Percentiles rank a stretch among this genome's conserved stretches.
Conservation (phyloP, 306 rosid genomes). For the Citrullus colocynthis region DNA sequence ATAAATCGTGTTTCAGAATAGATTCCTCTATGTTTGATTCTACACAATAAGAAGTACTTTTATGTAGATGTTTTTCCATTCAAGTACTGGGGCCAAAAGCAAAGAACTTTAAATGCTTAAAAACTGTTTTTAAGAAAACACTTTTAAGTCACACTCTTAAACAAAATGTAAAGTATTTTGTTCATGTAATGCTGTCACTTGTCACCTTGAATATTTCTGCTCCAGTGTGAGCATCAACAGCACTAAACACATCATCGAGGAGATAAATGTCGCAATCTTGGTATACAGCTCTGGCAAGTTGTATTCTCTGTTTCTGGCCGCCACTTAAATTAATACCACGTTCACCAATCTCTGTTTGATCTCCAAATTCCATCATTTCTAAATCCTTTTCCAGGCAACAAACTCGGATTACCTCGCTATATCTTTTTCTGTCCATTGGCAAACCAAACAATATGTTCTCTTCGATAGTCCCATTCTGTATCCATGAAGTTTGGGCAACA, state of each 20-base stretch:
- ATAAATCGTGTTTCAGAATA: background rate
- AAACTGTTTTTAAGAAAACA: background rate
- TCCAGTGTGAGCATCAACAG: conserved; percentile 98
- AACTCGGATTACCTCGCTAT: conserved; percentile 54
- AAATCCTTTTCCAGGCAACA: conserved; percentile 86
- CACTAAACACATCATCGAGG: conserved; percentile 91
- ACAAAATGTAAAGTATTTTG: background rate
- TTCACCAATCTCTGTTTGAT: conserved; percentile 96
- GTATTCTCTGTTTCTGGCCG: conserved; percentile 93
- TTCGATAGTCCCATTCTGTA: conserved; percentile 86
- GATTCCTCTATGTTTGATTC: background rate
- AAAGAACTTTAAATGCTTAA: background rate
- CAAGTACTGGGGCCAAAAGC: background rate
- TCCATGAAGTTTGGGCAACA: conserved; percentile 97
- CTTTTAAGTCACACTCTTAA: background rate
- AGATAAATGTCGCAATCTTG: conserved; percentile 84
- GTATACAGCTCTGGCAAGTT: conserved; percentile 89
- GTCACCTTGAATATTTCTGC: conserved; percentile 82
- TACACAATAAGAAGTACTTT: background rate
- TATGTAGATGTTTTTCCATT: background rate
- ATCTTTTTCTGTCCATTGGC: conserved; percentile 62
- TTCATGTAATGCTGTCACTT: background rate
- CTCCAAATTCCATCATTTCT: conserved; percentile 91
- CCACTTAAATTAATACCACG: conserved; percentile 97
- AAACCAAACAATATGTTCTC: conserved; percentile 75